Percentiles rank a stretch among this genome's conserved stretches.
phyloP scores from a whole-genome alignment of 768 basidiomycete genomes.

The Termitomyces bulborhizus region DNA sequence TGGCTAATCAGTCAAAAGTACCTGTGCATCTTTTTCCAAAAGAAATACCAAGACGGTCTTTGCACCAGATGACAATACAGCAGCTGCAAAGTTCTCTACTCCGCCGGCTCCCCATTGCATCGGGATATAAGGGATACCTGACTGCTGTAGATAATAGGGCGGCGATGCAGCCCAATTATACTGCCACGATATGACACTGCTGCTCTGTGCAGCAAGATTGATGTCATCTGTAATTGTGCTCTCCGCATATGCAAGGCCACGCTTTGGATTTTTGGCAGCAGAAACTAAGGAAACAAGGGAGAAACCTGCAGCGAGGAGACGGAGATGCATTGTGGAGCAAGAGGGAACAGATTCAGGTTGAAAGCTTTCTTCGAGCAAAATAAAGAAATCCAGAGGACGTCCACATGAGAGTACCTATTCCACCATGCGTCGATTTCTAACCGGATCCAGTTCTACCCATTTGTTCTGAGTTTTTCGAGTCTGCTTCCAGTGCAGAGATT shows the following conservation, averaged over 20 bases:
- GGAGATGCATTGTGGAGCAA: constrained; percentile 6
- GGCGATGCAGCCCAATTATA: constrained; percentile 36
- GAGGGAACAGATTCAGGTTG: not conserved
- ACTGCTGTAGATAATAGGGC: constrained; percentile 22
- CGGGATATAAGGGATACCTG: constrained; percentile 27
- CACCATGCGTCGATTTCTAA: not conserved
- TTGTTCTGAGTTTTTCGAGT: not conserved
- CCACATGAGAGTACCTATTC: not conserved
- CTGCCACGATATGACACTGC: constrained; percentile 28
- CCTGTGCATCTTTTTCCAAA: no score
- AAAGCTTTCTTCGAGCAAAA: constrained; percentile 3
- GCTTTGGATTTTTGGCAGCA: constrained; percentile 29
- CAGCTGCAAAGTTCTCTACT: constrained; percentile 20
- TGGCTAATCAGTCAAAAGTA: not conserved
- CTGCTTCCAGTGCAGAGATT: not conserved
- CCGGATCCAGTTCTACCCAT: not conserved
- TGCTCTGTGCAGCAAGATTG: constrained; percentile 19
- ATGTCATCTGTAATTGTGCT: constrained; percentile 21
- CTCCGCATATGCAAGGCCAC: constrained; percentile 28
- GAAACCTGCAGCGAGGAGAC: not conserved
- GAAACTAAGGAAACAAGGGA: not conserved
- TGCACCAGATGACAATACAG: constrained; percentile 26
- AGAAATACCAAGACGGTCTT: constrained; percentile 29
- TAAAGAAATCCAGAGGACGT: not conserved
- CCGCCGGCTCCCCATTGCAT: constrained; percentile 32